A percentile compares a stretch with the other conserved stretches of the same genome.
Conservation (phyloP, 108 stramenopile species). For the Bacterosira constricta region DNA sequence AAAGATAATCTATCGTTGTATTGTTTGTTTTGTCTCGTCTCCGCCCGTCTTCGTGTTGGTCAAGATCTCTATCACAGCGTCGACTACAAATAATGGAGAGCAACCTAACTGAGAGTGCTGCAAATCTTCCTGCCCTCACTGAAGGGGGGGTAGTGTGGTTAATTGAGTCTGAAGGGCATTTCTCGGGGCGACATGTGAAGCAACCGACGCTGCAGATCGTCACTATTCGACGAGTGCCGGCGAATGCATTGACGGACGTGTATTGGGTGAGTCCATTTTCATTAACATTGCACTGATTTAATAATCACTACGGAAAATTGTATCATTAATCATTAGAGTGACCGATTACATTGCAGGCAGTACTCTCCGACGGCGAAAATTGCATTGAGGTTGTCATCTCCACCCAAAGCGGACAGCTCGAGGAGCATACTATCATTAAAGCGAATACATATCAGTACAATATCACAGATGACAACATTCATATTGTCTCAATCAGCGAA, state of each 20-base stretch:
- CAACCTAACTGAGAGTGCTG: too few species aligned
- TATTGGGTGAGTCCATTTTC: slow-evolving; percentile 35
- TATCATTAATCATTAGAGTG: not conserved
- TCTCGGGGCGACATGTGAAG: slow-evolving; percentile 14
- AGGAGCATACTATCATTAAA: slow-evolving; percentile 29
- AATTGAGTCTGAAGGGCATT: slow-evolving; percentile 41
- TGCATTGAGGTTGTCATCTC: slow-evolving; percentile 47
- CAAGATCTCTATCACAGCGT: too few species aligned
- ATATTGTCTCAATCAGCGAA: slow-evolving; percentile 37
- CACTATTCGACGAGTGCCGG: slow-evolving; percentile 49
- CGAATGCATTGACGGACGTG: slow-evolving; percentile 48
- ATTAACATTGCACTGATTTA: not conserved
- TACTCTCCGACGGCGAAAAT: slow-evolving; percentile 39
- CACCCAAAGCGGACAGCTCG: slow-evolving; percentile 36
- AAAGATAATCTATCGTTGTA: too few species aligned
- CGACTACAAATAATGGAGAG: too few species aligned
- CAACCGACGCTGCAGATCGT: slow-evolving; percentile 41
- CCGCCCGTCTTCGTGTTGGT: too few species aligned
- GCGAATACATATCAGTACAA: slow-evolving; percentile 50
- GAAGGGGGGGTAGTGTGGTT: slow-evolving; percentile 25
- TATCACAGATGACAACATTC: slow-evolving; percentile 51
- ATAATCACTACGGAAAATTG: not conserved
- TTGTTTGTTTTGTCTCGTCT: too few species aligned
- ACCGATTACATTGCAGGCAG: slow-evolving; percentile 34
- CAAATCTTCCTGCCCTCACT: slow-evolving; percentile 16